A percentile compares a stretch with the other conserved stretches of the same genome.
These are phyloP conservation scores for Pseudopithomyces chartarum DNA, from an alignment of 2,329 filamentous ascomycete species.

Conservation along the genomic window DNA sequence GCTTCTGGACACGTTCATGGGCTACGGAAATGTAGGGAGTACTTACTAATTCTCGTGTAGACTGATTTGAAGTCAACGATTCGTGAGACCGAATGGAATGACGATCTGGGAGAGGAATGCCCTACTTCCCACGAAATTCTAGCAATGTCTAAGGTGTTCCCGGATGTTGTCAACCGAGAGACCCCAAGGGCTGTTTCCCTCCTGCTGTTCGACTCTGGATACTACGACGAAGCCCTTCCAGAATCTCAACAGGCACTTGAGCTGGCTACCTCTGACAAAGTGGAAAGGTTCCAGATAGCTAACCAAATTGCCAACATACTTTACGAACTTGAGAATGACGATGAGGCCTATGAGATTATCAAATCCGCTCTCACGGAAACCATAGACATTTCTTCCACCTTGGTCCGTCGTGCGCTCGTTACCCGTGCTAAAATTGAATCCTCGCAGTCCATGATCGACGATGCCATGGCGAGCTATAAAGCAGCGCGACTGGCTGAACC, in stretches of 20 bases:
- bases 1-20: not conserved
- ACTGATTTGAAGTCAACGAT: not conserved
- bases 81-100: not conserved
- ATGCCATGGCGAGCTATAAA: not conserved
- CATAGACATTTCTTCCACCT: not conserved
- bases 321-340: not conserved
- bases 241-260: not conserved
- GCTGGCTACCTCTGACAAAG: not conserved
- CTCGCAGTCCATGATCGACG: not conserved
- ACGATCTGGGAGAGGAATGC: not conserved
- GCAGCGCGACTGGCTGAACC: not conserved
- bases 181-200: not conserved
- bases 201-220: not conserved
- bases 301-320: slow-evolving; percentile 2
- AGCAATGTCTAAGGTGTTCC: not conserved
- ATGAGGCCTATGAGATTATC: not conserved
- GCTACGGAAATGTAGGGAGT: not conserved
- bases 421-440: slow-evolving; percentile 2
- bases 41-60: not conserved
- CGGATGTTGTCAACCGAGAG: not conserved
- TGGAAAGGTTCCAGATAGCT: not conserved
- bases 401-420: not conserved
- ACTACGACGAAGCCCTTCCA: not conserved
- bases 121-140: not conserved
- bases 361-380: not conserved